Evolutionary conservation across 192 early-diverging fungal species (phyloP).

Genomic region (Backusella australiensis): DNA sequence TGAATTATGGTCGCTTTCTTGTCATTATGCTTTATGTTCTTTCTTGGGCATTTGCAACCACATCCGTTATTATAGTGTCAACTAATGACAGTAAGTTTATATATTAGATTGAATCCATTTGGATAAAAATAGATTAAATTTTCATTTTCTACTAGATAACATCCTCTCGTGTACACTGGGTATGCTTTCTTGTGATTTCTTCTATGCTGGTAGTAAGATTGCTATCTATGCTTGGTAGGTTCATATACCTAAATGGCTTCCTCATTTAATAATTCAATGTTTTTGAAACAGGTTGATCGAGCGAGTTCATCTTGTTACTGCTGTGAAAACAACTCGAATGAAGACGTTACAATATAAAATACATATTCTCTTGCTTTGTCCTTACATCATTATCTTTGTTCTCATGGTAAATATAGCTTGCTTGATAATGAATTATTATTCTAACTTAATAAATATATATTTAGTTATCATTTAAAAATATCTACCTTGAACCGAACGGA

Average conservation of each 20-base stretch:
- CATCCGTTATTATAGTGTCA: slow-evolving; percentile 38
- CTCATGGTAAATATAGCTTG: slow-evolving; percentile 30
- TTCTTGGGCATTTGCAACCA: slow-evolving; percentile 45
- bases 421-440: too few relatives aligned
- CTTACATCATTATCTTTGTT: slow-evolving; percentile 37
- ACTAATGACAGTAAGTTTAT: slow-evolving; percentile 41
- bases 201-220: slow-evolving; percentile 44
- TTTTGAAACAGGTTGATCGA: slow-evolving; percentile 20
- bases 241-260: not conserved
- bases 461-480: slow-evolving; percentile 29
- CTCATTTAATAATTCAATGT: not conserved
- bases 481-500: slow-evolving; percentile 20
- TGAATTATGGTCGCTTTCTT: slow-evolving; percentile 45
- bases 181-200: slow-evolving; percentile 40
- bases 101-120: not conserved
- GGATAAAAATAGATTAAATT: not conserved
- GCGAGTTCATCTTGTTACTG: slow-evolving; percentile 32
- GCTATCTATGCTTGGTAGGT: slow-evolving; percentile 37
- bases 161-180: slow-evolving; percentile 38
- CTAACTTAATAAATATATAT: not conserved
- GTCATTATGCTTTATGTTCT: slow-evolving; percentile 40
- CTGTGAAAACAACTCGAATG: slow-evolving; percentile 29
- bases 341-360: slow-evolving; percentile 29
- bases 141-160: slow-evolving; percentile 19
- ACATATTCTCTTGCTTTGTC: slow-evolving; percentile 28